Percentiles rank a stretch among this genome's conserved stretches.
Evolutionary conservation across 163 green algal genomes (phyloP).

Genomic region (Chlorella variabilis): DNA sequence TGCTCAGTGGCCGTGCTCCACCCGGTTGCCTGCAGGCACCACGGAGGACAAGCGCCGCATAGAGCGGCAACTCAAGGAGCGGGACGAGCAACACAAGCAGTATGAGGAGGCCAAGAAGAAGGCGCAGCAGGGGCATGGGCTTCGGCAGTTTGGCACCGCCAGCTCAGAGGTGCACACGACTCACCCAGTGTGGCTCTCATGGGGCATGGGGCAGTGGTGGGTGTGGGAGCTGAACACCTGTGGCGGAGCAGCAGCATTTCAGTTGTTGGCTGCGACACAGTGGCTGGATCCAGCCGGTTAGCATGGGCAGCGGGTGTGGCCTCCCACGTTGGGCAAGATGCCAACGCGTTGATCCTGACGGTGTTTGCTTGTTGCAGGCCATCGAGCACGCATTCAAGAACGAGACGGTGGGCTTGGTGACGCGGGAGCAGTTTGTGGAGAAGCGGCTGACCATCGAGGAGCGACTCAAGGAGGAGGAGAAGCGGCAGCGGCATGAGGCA

Average conservation of each 20-base stretch:
- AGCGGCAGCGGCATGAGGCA: constrained; percentile 30
- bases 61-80: constrained; percentile 74
- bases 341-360: too few relatives aligned
- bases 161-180: constrained; percentile 68
- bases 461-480: constrained; percentile 52
- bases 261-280: too few relatives aligned
- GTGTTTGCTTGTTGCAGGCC: too few relatives aligned
- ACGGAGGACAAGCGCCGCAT: constrained; percentile 77
- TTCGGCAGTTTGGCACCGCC: constrained; percentile 80
- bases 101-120: constrained; percentile 74
- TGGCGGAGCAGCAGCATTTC: too few relatives aligned
- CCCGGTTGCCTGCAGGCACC: too few relatives aligned
- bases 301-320: too few relatives aligned
- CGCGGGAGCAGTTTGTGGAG: constrained; percentile 87
- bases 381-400: constrained; percentile 91
- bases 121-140: constrained; percentile 63
- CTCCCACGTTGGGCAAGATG: too few relatives aligned
- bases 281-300: too few relatives aligned
- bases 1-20: too few relatives aligned
- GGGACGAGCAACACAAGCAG: constrained; percentile 76
- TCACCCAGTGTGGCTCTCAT: too few relatives aligned
- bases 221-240: too few relatives aligned
- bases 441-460: constrained; percentile 78
- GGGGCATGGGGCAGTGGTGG: background rate
- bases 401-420: constrained; percentile 92